Conservation (phyloP, 805 yeast genomes). For the Candida palmyrensis region DNA sequence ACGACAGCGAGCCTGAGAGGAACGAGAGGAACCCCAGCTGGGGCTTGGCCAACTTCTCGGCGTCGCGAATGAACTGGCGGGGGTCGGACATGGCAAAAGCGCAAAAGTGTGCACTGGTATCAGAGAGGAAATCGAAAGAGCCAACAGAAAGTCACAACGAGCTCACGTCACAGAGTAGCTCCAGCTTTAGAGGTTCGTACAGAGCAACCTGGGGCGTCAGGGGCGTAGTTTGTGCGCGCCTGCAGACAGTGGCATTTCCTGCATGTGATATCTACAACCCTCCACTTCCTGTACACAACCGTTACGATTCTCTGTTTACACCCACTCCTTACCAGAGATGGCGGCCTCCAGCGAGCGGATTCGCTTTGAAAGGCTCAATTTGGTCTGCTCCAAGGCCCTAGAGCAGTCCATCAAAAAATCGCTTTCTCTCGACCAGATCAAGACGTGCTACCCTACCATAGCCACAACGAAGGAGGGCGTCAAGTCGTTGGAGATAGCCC, state of each 20-base stretch:
- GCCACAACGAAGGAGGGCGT: constrained; percentile 43
- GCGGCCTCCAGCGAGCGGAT: constrained; percentile 19
- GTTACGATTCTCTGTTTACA: background rate
- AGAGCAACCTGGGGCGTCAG: too few relatives aligned
- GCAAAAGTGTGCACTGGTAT: too few relatives aligned
- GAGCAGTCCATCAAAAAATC: constrained; percentile 47
- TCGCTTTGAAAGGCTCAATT: constrained; percentile 44
- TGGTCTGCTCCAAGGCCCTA: constrained; percentile 50
- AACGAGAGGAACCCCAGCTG: constrained; percentile 65
- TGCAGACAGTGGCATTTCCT: too few relatives aligned
- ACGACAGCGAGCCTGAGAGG: constrained; percentile 57
- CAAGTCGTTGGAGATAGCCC: constrained; percentile 40
- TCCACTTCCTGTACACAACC: too few relatives aligned
- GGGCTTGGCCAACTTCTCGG: constrained; percentile 45
- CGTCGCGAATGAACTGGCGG: constrained; percentile 37
- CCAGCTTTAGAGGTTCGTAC: too few relatives aligned
- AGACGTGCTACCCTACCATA: constrained; percentile 51
- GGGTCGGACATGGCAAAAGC: constrained; percentile 35
- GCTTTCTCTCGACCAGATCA: constrained; percentile 45
- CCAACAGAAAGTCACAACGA: too few relatives aligned
- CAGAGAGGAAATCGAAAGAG: too few relatives aligned
- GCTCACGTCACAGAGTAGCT: too few relatives aligned
- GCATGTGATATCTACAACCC: too few relatives aligned
- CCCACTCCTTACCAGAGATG: background rate
- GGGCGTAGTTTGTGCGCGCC: too few relatives aligned